Percentiles rank a stretch among this genome's conserved stretches.
phyloP scores from a whole-genome alignment of 2,329 filamentous ascomycete species.

The Aureobasidium melanogenum region DNA sequence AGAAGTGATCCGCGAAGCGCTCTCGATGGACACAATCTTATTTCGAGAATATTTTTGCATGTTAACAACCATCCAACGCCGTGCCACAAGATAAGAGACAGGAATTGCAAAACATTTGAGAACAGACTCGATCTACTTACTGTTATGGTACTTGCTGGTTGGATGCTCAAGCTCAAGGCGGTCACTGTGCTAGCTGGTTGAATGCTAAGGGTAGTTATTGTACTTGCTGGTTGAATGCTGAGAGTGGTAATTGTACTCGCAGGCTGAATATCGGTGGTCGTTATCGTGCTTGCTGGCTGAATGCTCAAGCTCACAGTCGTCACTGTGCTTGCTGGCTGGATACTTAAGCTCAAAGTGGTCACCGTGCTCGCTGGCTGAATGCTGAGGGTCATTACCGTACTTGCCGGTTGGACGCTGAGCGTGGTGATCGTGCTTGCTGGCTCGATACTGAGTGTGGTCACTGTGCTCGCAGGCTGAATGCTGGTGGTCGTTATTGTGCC shows the following conservation, averaged over 20 bases:
- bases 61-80: neutral
- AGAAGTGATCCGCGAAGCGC: too few relatives aligned
- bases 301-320: neutral
- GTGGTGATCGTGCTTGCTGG: neutral
- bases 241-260: neutral
- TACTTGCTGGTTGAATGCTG: neutral
- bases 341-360: neutral
- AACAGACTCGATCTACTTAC: neutral
- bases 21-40: neutral
- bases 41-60: neutral
- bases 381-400: neutral
- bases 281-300: neutral
- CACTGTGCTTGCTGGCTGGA: neutral
- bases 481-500: neutral
- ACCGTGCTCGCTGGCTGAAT: neutral
- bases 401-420: neutral
- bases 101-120: neutral
- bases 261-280: neutral
- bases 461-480: neutral
- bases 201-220: neutral
- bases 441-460: neutral
- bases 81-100: neutral
- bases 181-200: neutral
- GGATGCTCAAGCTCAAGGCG: neutral
- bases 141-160: neutral